Evolutionary conservation across 139 green algal genomes (phyloP), one percentile per base, ranked within the genome.

Genomic region (Microglena sp.): DNA sequence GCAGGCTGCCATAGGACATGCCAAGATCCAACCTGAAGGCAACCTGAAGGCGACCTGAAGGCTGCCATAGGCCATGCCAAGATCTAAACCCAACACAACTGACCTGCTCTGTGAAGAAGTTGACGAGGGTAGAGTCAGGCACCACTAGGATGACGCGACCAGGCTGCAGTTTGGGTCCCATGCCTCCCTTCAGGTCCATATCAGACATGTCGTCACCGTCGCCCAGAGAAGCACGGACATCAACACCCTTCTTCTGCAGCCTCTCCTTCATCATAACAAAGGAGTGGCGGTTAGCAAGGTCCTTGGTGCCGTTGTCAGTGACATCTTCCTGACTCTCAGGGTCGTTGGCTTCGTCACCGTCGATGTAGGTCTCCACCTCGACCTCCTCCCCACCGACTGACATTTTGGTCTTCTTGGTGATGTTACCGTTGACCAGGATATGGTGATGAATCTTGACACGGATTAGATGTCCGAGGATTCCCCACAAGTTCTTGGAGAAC

Each of bases 401-500:
- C 35, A 80, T 70, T 57, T 77, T 78, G 30, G 66, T 71, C 4
- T 45, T 73, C 70, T 77, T 79, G 64, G 69, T 72, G 46, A 84
- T 71, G 61, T 84, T 72, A 43, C 77, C 77, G 53, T 84, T 64
- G 35, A 81, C 71, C 35, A 84, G 62, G 24, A 84, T 79, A 50
- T 84, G 77, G 68, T 84, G 65, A 67, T 77, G 72, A 34, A 83
- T 83, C 64, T 74, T 78, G 54, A 76, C 54, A 30, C 75, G 75
- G 34, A 85, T 67, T 46, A 67, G 44, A 56, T 85, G 74, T 15
- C 63, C 79, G 2, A 82, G 33, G 26, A 85, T 33, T 26, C 72
- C 65, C 80, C 80, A 82, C 5, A 77, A 11, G 45, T 88, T 82
- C 71, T 88, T 88, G 30, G 79, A 82, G 1, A 79, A 4, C 21